Evolutionary conservation across 495 filamentous ascomycete species (phyloP).

Genomic region (Immersiella caudata): DNA sequence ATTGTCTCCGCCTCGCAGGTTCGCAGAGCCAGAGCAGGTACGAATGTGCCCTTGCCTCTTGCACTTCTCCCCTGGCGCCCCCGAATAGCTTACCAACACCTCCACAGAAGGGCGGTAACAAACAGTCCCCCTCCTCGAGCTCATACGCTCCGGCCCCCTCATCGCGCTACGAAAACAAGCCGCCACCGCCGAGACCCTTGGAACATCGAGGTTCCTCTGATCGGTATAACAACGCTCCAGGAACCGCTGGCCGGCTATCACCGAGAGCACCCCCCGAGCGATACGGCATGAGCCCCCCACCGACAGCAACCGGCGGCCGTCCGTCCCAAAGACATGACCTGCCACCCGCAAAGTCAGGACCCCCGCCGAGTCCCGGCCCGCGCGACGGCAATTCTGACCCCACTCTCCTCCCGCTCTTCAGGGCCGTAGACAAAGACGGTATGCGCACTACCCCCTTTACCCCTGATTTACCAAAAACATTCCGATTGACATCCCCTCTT

Average conservation of each 20-base stretch:
- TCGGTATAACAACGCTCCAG: slow-evolving; percentile 20
- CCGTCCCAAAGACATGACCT: slow-evolving; percentile 49
- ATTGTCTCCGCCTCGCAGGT: slow-evolving; percentile 53
- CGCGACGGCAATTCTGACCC: slow-evolving; percentile 65
- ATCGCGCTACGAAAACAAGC: slow-evolving; percentile 47
- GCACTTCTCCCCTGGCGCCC: not conserved
- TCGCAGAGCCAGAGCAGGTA: slow-evolving; percentile 94
- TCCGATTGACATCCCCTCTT: slow-evolving; percentile 11
- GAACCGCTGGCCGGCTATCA: slow-evolving; percentile 15
- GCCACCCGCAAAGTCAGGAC: slow-evolving; percentile 59
- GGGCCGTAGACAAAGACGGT: slow-evolving; percentile 86
- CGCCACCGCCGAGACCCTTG: slow-evolving; percentile 38
- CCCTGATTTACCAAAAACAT: not conserved
- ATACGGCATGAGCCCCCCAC: slow-evolving; percentile 40
- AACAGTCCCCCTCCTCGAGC: slow-evolving; percentile 20
- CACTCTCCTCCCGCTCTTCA: slow-evolving; percentile 81
- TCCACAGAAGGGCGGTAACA: slow-evolving; percentile 40
- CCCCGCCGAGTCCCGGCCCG: slow-evolving; percentile 66
- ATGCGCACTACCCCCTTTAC: slow-evolving; percentile 23
- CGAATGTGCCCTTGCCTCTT: slow-evolving; percentile 22
- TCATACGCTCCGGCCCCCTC: slow-evolving; percentile 24
- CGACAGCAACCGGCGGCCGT: slow-evolving; percentile 38
- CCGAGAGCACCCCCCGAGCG: slow-evolving; percentile 22
- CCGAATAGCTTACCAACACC: slow-evolving; percentile 16
- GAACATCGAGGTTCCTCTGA: slow-evolving; percentile 32